Evolutionary conservation across 257 asterid species (phyloP).

Genomic region (Nicotiana attenuata): DNA sequence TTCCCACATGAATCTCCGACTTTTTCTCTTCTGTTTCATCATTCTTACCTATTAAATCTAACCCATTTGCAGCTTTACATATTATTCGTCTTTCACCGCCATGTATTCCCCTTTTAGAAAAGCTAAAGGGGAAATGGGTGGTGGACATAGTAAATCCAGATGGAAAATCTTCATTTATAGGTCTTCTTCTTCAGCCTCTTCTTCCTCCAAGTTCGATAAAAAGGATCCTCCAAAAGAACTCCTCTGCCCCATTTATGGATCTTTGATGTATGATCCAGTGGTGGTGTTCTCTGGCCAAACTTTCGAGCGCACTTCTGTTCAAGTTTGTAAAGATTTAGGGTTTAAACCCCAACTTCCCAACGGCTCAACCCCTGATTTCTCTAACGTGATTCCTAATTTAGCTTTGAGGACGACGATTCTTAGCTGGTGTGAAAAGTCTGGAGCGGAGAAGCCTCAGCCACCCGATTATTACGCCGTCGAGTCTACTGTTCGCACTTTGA

Average conservation of each 20-base stretch:
- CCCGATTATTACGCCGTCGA: constrained; percentile 48
- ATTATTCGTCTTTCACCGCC: not conserved
- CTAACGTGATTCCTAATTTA: constrained; percentile 60
- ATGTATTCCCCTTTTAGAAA: constrained; percentile 13
- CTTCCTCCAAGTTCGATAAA: constrained; percentile 12
- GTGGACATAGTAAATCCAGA: constrained; percentile 42
- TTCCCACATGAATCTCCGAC: not conserved
- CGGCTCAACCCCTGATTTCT: constrained; percentile 61
- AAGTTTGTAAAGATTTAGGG: constrained; percentile 50
- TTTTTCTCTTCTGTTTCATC: constrained; percentile 2
- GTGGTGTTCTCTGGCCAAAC: constrained; percentile 87
- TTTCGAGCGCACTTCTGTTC: constrained; percentile 57
- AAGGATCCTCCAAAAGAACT: constrained; percentile 51
- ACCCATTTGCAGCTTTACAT: not conserved
- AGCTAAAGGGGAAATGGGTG: constrained; percentile 39
- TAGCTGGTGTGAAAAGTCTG: constrained; percentile 60
- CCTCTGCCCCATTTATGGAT: constrained; percentile 67
- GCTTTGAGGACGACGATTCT: constrained; percentile 59
- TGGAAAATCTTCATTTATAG: constrained; percentile 49
- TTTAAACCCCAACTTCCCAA: constrained; percentile 56
- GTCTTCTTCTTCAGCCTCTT: constrained; percentile 22
- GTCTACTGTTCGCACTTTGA: constrained; percentile 29
- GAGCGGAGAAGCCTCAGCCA: constrained; percentile 41
- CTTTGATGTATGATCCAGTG: constrained; percentile 74
- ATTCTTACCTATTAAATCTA: not conserved